These are phyloP conservation scores for Cercospora berteroae DNA, from an alignment of 2,329 filamentous ascomycete species.

Conservation along the genomic window DNA sequence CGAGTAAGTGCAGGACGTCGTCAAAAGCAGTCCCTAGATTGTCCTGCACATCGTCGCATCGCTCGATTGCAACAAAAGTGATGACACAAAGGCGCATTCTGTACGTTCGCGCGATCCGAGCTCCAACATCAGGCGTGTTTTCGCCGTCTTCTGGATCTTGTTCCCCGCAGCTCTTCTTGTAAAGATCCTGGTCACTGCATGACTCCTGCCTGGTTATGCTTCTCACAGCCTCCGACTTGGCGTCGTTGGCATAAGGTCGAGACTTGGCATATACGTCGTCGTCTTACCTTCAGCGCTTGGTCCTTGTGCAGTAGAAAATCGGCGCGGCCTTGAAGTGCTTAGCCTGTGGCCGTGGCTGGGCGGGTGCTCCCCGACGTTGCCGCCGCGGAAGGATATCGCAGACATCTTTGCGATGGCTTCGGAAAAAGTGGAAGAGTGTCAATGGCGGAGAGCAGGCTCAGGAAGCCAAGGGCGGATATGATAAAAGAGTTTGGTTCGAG, in stretches of 20 bases:
- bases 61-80: neutral
- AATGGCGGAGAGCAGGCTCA: neutral
- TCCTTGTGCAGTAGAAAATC: constrained; percentile 24
- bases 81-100: neutral
- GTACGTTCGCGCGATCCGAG: neutral
- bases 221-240: neutral
- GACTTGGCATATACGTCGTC: constrained; percentile 11
- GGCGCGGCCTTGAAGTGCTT: constrained; percentile 13
- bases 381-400: constrained; percentile 7
- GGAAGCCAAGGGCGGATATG: neutral
- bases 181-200: constrained; percentile 1
- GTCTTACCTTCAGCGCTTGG: constrained; percentile 26
- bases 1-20: neutral
- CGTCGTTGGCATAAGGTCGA: neutral
- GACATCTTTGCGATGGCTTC: constrained; percentile 2
- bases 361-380: constrained; percentile 10
- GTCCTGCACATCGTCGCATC: neutral
- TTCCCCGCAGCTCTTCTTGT: neutral
- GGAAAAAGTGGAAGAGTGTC: neutral
- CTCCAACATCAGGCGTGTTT: neutral
- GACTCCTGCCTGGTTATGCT: neutral
- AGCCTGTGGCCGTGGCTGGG: constrained; percentile 7
- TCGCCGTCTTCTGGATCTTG: neutral
- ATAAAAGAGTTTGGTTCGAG: neutral
- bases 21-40: neutral